Evolutionary conservation across 352 stramenopile genomes (phyloP), one percentile per base, ranked within the genome.

Genomic region (Elongisporangium undulatum): DNA sequence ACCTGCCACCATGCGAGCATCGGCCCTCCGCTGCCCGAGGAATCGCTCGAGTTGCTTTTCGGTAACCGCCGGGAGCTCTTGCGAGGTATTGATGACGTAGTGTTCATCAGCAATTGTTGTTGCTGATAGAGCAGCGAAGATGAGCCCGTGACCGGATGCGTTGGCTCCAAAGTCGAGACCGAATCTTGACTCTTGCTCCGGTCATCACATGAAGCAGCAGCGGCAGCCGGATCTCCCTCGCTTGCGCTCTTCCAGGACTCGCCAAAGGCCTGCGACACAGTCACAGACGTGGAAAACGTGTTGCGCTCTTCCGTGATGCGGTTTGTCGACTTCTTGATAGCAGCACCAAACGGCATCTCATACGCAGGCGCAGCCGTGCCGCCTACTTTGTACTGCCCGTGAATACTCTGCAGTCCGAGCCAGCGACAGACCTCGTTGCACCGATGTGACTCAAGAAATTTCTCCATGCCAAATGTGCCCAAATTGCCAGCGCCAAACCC

Each of bases 391-490:
- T 91, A 91, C 53, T 88, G 77, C 50, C 87, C 79, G 39, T 90
- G 90, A 45, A 92, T 89, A 50, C 72, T 89, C 17, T 70, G 74
- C 15, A 94, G 73, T 8, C 82, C 85, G 20, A 94, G 71, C 85
- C 85, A 93, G 17, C 77, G 72, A 68, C 87, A 96, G 0, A 96
- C 84, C 55, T 89, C 83, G 62, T 96, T 96, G 63, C 87, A 96
- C 0, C 84, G 72, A 71, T 96, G 87, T 3, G 79, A 90, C 61
- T 90, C 77, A 2, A 96, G 71, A 51, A 96, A 96, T 51, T 90
- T 92, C 38, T 96, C 82, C 83, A 96, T 94, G 22, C 87, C 87
- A 24, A 83, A 82, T 5, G 85, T 94, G 10, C 87, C 87, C 0
- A 96, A 63, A 41, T 96, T 96, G 15, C 87, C 87, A 6, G 86